Percentiles rank a stretch among this genome's conserved stretches.
Conservation (phyloP, 2,329 filamentous ascomycete species). For the Periconia digitata region DNA sequence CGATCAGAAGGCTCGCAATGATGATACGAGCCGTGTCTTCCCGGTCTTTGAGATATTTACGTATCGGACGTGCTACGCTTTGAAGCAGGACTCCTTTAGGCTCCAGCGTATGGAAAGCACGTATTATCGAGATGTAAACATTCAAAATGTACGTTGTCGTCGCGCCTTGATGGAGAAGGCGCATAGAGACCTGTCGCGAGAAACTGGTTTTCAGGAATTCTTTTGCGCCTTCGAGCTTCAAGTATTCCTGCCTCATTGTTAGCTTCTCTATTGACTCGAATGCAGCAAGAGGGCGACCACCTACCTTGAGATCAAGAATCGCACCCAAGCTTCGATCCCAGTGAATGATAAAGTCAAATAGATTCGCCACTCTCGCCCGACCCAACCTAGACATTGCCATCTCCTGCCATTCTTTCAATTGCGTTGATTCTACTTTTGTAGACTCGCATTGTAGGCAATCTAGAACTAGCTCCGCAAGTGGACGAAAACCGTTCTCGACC, state of each 20-base stretch:
- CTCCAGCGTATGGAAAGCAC: constrained; percentile 73
- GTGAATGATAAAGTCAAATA: constrained; percentile 76
- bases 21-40: constrained; percentile 79
- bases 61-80: constrained; percentile 71
- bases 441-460: constrained; percentile 37
- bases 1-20: constrained; percentile 71
- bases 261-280: background rate
- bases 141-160: constrained; percentile 76
- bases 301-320: constrained; percentile 67
- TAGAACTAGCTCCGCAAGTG: constrained; percentile 65
- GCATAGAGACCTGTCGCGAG: constrained; percentile 63
- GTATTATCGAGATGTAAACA: constrained; percentile 78
- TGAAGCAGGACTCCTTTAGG: constrained; percentile 76
- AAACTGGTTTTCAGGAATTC: constrained; percentile 71
- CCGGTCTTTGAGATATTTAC: constrained; percentile 73
- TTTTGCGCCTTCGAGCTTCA: constrained; percentile 68
- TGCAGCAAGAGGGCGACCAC: background rate
- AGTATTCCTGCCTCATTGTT: constrained; percentile 55
- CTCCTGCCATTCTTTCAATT: constrained; percentile 70
- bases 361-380: constrained; percentile 66
- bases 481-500: constrained; percentile 68
- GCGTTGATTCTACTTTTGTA: constrained; percentile 26
- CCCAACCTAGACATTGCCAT: constrained; percentile 70
- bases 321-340: constrained; percentile 74
- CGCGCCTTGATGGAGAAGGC: constrained; percentile 72